A percentile compares a stretch with the other conserved stretches of the same genome.
phyloP scores from a whole-genome alignment of 495 filamentous ascomycete species.

The Penicillium egyptiacum region DNA sequence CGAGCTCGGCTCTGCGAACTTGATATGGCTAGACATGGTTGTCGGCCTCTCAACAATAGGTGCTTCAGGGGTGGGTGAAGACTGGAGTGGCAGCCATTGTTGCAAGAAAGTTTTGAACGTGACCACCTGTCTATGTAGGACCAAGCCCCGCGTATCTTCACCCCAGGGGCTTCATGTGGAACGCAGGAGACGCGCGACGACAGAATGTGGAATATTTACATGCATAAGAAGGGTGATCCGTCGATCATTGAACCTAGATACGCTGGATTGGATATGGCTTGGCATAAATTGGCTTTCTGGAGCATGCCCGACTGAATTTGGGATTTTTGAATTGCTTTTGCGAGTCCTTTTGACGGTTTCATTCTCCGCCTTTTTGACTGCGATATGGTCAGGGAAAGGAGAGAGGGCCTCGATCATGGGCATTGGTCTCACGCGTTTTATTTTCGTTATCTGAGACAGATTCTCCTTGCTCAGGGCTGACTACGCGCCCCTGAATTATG shows the following conservation, averaged over 20 bases:
- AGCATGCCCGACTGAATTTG: slow-evolving; percentile 3
- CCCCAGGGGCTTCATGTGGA: slow-evolving; percentile 31
- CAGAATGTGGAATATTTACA: slow-evolving; percentile 33
- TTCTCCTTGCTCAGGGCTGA: slow-evolving; percentile 6
- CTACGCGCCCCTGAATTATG: slow-evolving; percentile 1
- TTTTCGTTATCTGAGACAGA: slow-evolving; percentile 1
- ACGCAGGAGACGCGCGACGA: slow-evolving; percentile 34
- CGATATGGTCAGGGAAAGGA: not conserved
- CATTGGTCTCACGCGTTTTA: not conserved
- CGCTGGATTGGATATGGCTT: slow-evolving; percentile 21
- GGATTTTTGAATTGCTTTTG: not conserved
- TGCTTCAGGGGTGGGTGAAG: slow-evolving; percentile 21
- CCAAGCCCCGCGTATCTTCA: slow-evolving; percentile 31
- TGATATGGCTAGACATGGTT: slow-evolving; percentile 26
- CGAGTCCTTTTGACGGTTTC: not conserved
- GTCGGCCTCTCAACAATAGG: slow-evolving; percentile 11
- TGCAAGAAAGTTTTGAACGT: slow-evolving; percentile 23
- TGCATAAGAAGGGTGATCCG: slow-evolving; percentile 25
- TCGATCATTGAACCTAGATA: slow-evolving; percentile 34
- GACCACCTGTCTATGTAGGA: slow-evolving; percentile 24
- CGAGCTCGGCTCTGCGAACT: slow-evolving; percentile 27
- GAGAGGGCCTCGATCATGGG: not conserved
- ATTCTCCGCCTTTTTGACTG: not conserved
- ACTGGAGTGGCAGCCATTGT: slow-evolving; percentile 22
- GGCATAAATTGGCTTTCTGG: slow-evolving; percentile 17